A percentile compares a stretch with the other conserved stretches of the same genome.
Evolutionary conservation across 2,329 filamentous ascomycete genomes (phyloP).

Genomic region (Hypoxylon sp.): DNA sequence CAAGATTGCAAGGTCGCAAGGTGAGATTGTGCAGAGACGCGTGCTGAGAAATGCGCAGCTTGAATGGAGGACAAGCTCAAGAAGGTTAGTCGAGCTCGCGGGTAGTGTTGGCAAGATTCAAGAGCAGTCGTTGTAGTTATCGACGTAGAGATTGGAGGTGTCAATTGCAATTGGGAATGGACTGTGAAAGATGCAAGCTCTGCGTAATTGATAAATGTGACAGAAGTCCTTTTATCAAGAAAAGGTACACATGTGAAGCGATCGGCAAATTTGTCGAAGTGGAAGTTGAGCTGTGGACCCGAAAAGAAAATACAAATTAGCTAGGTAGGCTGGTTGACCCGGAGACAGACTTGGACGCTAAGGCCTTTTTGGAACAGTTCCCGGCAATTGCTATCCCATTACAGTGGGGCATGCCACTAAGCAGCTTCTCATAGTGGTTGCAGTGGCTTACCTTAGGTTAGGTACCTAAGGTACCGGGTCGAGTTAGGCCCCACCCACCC

Average conservation of each 20-base stretch:
- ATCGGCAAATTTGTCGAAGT: slow-evolving; percentile 10
- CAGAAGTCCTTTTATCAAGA: slow-evolving; percentile 24
- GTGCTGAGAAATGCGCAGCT: slow-evolving; percentile 2
- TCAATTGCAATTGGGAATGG: slow-evolving; percentile 26
- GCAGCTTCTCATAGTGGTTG: slow-evolving; percentile 16
- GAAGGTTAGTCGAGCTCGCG: slow-evolving; percentile 1
- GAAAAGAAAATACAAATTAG: slow-evolving; percentile 28
- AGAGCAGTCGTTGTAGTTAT: slow-evolving; percentile 24
- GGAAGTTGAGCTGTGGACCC: slow-evolving; percentile 19
- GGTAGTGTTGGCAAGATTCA: background rate
- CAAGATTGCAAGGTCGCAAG: slow-evolving; percentile 10
- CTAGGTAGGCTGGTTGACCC: slow-evolving; percentile 28
- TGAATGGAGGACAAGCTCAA: background rate
- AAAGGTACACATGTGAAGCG: slow-evolving; percentile 29
- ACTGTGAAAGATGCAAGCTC: slow-evolving; percentile 26
- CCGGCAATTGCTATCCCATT: slow-evolving; percentile 24
- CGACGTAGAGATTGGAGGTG: slow-evolving; percentile 17
- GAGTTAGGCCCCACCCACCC: slow-evolving; percentile 5
- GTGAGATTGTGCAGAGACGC: background rate
- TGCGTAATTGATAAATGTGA: slow-evolving; percentile 22
- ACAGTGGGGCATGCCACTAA: no score
- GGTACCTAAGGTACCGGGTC: background rate
- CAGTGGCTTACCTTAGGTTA: slow-evolving; percentile 10
- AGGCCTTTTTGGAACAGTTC: background rate
- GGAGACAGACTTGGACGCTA: slow-evolving; percentile 42